Conservation (phyloP, 1,284 basidiomycete species). For the Leccinum proximum region DNA sequence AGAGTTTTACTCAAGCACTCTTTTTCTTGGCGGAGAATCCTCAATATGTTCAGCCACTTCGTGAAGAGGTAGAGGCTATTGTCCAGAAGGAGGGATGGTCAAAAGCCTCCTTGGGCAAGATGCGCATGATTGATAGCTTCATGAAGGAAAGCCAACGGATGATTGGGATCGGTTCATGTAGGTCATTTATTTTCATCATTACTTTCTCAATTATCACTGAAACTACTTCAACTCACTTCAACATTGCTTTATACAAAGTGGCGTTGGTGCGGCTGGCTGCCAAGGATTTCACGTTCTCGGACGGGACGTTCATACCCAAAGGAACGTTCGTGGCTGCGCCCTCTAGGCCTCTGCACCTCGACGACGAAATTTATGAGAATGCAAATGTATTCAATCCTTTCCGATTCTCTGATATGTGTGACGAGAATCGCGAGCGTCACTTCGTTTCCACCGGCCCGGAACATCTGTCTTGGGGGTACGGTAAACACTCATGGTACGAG, state of each 20-base stretch:
- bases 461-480: slow-evolving; percentile 1
- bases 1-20: slow-evolving; percentile 34
- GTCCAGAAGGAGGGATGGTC: slow-evolving; percentile 43
- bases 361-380: slow-evolving; percentile 26
- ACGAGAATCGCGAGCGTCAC: background rate
- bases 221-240: no score
- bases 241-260: background rate
- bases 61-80: slow-evolving; percentile 36
- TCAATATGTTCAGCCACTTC: slow-evolving; percentile 25
- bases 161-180: slow-evolving; percentile 25
- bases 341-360: slow-evolving; percentile 23
- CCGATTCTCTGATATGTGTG: slow-evolving; percentile 23
- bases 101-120: slow-evolving; percentile 35
- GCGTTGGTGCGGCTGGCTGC: background rate
- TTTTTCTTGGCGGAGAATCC: slow-evolving; percentile 36
- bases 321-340: slow-evolving; percentile 23
- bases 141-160: slow-evolving; percentile 39
- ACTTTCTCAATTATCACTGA: background rate
- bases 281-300: slow-evolving; percentile 37
- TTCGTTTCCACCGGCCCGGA: slow-evolving; percentile 9
- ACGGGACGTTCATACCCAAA: slow-evolving; percentile 32
- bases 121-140: slow-evolving; percentile 45
- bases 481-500: slow-evolving; percentile 10
- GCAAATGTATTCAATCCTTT: slow-evolving; percentile 32
- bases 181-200: background rate